Conservation (phyloP, 2,329 filamentous ascomycete genomes). For the Metarhizium rileyi region DNA sequence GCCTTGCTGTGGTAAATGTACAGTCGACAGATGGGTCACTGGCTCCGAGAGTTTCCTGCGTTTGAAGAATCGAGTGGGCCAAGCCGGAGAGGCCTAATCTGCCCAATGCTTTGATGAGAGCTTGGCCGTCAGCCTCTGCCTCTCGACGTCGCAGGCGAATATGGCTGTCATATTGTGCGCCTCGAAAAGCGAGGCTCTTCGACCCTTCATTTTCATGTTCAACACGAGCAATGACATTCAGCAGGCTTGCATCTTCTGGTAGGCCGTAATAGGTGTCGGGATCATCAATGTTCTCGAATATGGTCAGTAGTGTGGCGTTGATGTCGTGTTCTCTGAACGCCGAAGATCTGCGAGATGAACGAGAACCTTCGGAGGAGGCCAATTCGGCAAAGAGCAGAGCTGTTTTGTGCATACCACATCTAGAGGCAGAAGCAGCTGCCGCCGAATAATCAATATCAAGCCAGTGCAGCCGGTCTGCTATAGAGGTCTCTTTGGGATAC, state of each 20-base stretch:
- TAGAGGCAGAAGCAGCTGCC: slow-evolving; percentile 61
- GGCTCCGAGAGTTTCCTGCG: slow-evolving; percentile 50
- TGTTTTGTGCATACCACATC: slow-evolving; percentile 78
- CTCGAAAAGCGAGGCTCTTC: slow-evolving; percentile 82
- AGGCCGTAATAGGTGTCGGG: slow-evolving; percentile 94
- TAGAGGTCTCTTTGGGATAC: slow-evolving; percentile 64
- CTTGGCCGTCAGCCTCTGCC: slow-evolving; percentile 51
- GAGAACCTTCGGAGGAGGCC: slow-evolving; percentile 44
- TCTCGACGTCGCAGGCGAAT: slow-evolving; percentile 51
- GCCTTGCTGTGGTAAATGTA: slow-evolving; percentile 70
- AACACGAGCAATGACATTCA: slow-evolving; percentile 68
- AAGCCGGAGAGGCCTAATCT: slow-evolving; percentile 77
- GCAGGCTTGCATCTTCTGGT: slow-evolving; percentile 64
- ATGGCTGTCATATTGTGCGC: slow-evolving; percentile 82
- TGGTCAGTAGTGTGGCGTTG: slow-evolving; percentile 61
- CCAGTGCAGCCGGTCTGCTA: slow-evolving; percentile 73
- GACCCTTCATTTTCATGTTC: slow-evolving; percentile 84
- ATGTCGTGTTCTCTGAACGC: slow-evolving; percentile 43
- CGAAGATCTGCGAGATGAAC: slow-evolving; percentile 59
- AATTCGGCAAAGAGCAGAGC: slow-evolving; percentile 78
- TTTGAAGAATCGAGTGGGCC: slow-evolving; percentile 67
- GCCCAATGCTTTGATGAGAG: slow-evolving; percentile 67
- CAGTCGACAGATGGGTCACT: slow-evolving; percentile 54
- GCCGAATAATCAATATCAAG: slow-evolving; percentile 69
- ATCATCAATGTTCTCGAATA: slow-evolving; percentile 90